Evolutionary conservation across 139 green algal genomes (phyloP), one percentile per base, ranked within the genome.

Genomic region (Trebouxia sp.): DNA sequence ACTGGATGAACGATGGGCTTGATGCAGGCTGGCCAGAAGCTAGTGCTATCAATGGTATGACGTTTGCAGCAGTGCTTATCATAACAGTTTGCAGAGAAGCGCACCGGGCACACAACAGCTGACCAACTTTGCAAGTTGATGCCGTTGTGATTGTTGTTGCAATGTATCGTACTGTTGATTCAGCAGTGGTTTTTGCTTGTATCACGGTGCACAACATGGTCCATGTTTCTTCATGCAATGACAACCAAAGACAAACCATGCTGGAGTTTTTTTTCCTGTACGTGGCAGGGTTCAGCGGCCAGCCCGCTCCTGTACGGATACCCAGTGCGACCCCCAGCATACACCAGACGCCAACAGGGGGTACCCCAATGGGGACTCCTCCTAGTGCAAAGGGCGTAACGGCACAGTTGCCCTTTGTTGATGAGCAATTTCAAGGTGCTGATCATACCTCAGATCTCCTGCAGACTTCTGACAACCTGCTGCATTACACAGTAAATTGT

Each of bases 1-100:
- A 72, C 62, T 72, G 62, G 62, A 72, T 72, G 62, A 43, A 45
- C 20, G 32, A 72, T 45, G 62, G 62, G 3, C 43, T 72, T 72
- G 62, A 42, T 3, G 8, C 32, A 8, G 20, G 62, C 11, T 72
- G 62, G 62, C 62, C n/a, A 14, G 43, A 15, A 12, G 37, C 62
- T 72, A 45, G 32, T 28, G 37, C 32, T 11, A 72, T 35, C 42
- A 35, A 72, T n/a, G 12, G 62, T 72, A 35, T 42, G 62, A 35
- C 6, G 12, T 65, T 65, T n/a, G n/a, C n/a, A n/a, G n/a, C n/a
- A n/a, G n/a, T n/a, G n/a, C n/a, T n/a, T n/a, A n/a, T n/a, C n/a
- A n/a, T n/a, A n/a, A n/a, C n/a, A n/a, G n/a, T n/a, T n/a, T n/a
- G n/a, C n/a, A n/a, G n/a, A n/a, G n/a, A n/a, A n/a, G n/a, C n/a